Evolutionary conservation across 108 stramenopile genomes (phyloP), one percentile per base, ranked within the genome.

Genomic region (Mediolabrus comicus): DNA sequence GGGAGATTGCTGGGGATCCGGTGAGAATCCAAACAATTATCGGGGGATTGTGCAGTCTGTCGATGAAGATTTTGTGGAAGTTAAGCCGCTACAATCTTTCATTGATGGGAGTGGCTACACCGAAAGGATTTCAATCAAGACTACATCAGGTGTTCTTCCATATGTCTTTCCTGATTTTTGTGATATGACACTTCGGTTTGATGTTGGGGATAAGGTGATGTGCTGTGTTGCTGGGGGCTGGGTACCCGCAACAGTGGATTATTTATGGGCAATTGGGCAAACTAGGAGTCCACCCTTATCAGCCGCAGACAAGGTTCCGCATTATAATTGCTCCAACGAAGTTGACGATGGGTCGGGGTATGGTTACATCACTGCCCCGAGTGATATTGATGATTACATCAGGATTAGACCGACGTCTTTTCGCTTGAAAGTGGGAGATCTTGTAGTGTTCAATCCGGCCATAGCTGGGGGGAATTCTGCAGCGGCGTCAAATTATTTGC

Each of bases 131-230:
- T n/a, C 46, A 9, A 49, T 22, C 8, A 49, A 49, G 46, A 22
- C 46, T 9, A 49, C 19, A 49, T 22, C 46, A 0, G 19, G 19
- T n/a, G 46, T 8, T 1, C 19, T 0, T 5, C 0, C 3, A 5
- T 49, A 49, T 49, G 52, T 53, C 10, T 63, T 63, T 46, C 62
- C 41, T 28, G 62, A 63, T 39, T 63, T 63, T 63, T 43, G 39
- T 12, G 62, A 63, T 49, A 25, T 63, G 39, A 63, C 62, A 3
- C 41, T 63, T 10, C 35, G 62, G 11, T 63, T 63, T 39, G 38
- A 63, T 63, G 27, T 63, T 11, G 62, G 62, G 7, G 62, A 63
- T 32, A 30, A 22, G 6, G 64, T 63, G 38, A 7, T 63, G 0
- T 63, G 62, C 22, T n/a, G 36, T 34, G 17, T 4, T 38, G 22